Base-by-base conservation (phyloP, 768 basidiomycete genomes). In the Pisolithus albus region DNA sequence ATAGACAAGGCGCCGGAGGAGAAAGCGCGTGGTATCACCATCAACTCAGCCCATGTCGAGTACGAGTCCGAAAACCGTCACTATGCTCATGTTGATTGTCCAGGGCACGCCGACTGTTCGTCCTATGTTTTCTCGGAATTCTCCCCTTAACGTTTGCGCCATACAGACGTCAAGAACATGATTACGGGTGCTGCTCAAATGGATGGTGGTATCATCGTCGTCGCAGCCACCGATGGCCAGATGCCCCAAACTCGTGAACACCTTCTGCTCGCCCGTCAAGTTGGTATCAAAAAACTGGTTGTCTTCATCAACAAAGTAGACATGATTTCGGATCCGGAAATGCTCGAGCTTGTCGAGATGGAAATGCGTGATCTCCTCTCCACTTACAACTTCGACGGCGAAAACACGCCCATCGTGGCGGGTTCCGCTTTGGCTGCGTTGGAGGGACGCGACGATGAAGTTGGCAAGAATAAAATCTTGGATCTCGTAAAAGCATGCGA, bases 261-360 rank as follows among this genome's bases (percentile, higher is more conserved):
- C 73, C 73, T 99, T 55, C 86, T 99, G 49, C 83, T 99, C 45
- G 95, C 95, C 60, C 90, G 92, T 64, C 96, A 99, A 74, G 94
- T 98, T 57, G 96, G 96, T 58, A 88, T 99, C 66, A 92, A 94
- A 74, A 88, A 86, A 70, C 82, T 99, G 36, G 92, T 98, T 52
- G 96, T 99, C 58, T 99, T 96, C 78, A 93, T 99, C 71, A 99
- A 99, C 87, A 99, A 99, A 74, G 85, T 99, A 54, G 96, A 99
- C 73, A 82, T 86, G 75, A 88, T 98, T 53, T 82, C 86, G 55
- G 96, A 99, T 78, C 83, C 86, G 5, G 96, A 99, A 78, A 97
- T 99, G 93, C 75, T 98, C 51, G 92, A 96, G 75, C 86, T 99
- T 53, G 96, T 99, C 54, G 96, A 99, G 61, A 98, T 99, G 94